A percentile compares a stretch with the other conserved stretches of the same genome.
These are phyloP conservation scores for Penicillium aurantiogriseum DNA, from an alignment of 2,329 filamentous ascomycete species.

Conservation along the genomic window DNA sequence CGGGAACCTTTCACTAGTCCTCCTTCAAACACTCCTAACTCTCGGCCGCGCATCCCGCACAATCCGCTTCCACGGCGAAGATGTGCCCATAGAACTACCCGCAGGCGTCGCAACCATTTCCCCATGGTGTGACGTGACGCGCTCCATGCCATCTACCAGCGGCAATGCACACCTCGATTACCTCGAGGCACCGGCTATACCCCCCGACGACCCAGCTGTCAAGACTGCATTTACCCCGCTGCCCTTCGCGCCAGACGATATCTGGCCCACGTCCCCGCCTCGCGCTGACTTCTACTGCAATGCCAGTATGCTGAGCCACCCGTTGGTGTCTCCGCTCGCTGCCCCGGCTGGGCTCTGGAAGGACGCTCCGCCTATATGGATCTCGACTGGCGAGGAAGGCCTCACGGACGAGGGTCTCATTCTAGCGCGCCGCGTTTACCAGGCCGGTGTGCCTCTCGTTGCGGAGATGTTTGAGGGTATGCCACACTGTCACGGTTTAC, in stretches of 20 bases:
- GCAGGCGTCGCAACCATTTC: slow-evolving; percentile 41
- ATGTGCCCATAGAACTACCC: slow-evolving; percentile 42
- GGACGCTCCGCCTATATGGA: slow-evolving; percentile 42
- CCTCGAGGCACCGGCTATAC: slow-evolving; percentile 32
- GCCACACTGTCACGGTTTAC: slow-evolving; percentile 54
- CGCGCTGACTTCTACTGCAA: slow-evolving; percentile 45
- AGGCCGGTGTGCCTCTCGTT: slow-evolving; percentile 37
- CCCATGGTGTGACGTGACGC: slow-evolving; percentile 45
- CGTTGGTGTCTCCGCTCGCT: slow-evolving; percentile 43
- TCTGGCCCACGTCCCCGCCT: slow-evolving; percentile 44
- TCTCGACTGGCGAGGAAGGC: slow-evolving; percentile 43
- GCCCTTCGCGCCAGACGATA: slow-evolving; percentile 34
- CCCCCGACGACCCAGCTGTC: slow-evolving; percentile 14
- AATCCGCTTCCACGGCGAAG: slow-evolving; percentile 42
- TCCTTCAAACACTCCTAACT: slow-evolving; percentile 46
- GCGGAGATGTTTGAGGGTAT: slow-evolving; percentile 47
- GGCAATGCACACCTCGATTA: slow-evolving; percentile 44
- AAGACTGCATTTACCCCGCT: slow-evolving; percentile 24
- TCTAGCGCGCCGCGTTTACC: slow-evolving; percentile 41
- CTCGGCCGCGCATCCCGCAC: slow-evolving; percentile 36
- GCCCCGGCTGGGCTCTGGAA: slow-evolving; percentile 40
- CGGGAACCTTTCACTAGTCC: slow-evolving; percentile 42
- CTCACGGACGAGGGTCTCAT: slow-evolving; percentile 44
- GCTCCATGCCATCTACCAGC: slow-evolving; percentile 42
- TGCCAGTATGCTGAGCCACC: slow-evolving; percentile 40